Evolutionary conservation across 129 eudicot species (phyloP), one percentile per base, ranked within the genome.

Genomic region (Helianthus tuberosus): DNA sequence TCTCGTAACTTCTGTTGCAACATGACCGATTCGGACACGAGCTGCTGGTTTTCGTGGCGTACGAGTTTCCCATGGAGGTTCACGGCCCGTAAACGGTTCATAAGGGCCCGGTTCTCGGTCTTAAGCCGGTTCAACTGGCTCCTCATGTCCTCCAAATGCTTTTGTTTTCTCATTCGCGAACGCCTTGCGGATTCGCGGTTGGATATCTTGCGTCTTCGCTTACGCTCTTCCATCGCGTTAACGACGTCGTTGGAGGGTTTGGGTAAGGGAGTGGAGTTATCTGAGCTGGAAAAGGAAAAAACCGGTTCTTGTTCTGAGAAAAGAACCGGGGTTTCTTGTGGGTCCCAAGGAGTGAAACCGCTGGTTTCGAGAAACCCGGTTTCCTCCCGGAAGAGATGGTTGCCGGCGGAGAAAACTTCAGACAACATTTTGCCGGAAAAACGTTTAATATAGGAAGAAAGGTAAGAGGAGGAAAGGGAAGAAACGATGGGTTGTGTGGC

Each of bases 151-250:
- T 93, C 96, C 77, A 87, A 47, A 80, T 89, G 96, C 74, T 57
- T 86, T 84, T 89, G 91, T 81, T 93, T 93, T 54, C 98, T 68
- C 92, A 86, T 79, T 35, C 98, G 84, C 3, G 98, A 93, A 72
- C 98, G 74, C 63, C 96, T 57, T 1, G 98, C 98, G 6, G 98
- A 93, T 49, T 93, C 98, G 52, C 98, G 91, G 89, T 93, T 93
- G 10, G 98, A 89, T 65, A 89, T 64, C 98, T 84, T 93, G 8
- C 98, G 86, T 76, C 86, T 84, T 39, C 81, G 79, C 78, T 84
- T 93, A 25, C 89, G 81, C 17, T 89, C 98, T 14, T 89, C 96
- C 6, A 64, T 36, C 12, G 41, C 27, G 38, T 12, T 55, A 43
- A 43, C 11, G 2, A 12, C 36, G 10, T 67, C 79, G n/a, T 49